These are phyloP conservation scores for Ascosphaera acerosa DNA, from an alignment of 2,329 filamentous ascomycete genomes.

Conservation along the genomic window DNA sequence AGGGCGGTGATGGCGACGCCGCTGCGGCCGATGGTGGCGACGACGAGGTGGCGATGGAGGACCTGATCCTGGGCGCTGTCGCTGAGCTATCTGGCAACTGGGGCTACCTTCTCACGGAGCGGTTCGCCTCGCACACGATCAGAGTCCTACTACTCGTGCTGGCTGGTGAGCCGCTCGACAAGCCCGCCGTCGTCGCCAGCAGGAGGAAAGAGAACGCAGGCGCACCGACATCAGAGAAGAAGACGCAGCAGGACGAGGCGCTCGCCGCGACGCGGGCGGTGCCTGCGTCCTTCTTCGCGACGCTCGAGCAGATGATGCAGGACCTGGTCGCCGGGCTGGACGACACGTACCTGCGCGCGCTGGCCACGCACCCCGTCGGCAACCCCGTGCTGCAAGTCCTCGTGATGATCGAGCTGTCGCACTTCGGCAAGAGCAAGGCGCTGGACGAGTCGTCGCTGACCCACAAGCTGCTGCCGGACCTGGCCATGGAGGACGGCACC, in stretches of 20 bases:
- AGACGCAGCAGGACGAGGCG: slow-evolving; percentile 23
- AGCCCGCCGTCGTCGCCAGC: slow-evolving; percentile 55
- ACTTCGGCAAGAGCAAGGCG: slow-evolving; percentile 40
- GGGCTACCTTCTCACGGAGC: slow-evolving; percentile 60
- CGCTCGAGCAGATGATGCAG: slow-evolving; percentile 56
- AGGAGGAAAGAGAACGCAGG: slow-evolving; percentile 75
- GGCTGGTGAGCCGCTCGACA: slow-evolving; percentile 55
- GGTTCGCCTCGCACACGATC: slow-evolving; percentile 74
- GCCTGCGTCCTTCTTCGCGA: slow-evolving; percentile 50
- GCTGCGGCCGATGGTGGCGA: slow-evolving; percentile 8
- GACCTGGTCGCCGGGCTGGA: slow-evolving; percentile 54
- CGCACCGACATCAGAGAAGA: slow-evolving; percentile 24
- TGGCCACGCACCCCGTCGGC: slow-evolving; percentile 72
- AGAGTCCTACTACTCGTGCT: slow-evolving; percentile 67
- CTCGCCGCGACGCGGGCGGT: slow-evolving; percentile 30
- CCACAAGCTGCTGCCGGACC: slow-evolving; percentile 53
- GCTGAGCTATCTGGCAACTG: slow-evolving; percentile 74
- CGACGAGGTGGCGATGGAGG: slow-evolving; percentile 43
- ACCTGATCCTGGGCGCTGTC: slow-evolving; percentile 56
- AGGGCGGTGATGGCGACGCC: slow-evolving; percentile 22
- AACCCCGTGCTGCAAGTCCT: slow-evolving; percentile 85
- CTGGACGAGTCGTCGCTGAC: slow-evolving; percentile 45
- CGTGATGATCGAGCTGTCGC: slow-evolving; percentile 58
- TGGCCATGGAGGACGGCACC: slow-evolving; percentile 43
- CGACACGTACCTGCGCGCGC: slow-evolving; percentile 50